Evolutionary conservation across 306 rosid species (phyloP).

Genomic region (Dalbergia cochinchinensis): DNA sequence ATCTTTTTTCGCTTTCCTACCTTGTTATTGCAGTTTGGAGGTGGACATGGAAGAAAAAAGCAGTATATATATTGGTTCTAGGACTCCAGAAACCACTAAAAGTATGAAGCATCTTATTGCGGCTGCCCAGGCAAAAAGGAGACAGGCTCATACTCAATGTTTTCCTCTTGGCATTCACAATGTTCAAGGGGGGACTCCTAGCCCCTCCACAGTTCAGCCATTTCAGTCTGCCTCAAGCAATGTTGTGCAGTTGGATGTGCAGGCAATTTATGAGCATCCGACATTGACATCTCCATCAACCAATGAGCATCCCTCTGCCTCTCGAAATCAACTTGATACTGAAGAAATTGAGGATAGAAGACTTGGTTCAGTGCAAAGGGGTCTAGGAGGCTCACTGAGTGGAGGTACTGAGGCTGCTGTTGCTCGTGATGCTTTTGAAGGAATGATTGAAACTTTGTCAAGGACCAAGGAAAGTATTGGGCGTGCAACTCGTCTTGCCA

Average conservation of each 20-base stretch:
- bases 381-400: constrained; percentile 81
- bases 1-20: constrained; percentile 31
- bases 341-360: constrained; percentile 85
- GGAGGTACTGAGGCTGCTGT: constrained; percentile 99
- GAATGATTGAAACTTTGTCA: constrained; percentile 99
- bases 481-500: constrained; percentile 99
- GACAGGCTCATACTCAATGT: constrained; percentile 69
- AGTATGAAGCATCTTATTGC: constrained; percentile 95
- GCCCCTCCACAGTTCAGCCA: constrained; percentile 73
- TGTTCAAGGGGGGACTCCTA: constrained; percentile 71
- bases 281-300: constrained; percentile 70
- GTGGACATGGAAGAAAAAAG: constrained; percentile 60
- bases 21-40: constrained; percentile 58
- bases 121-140: constrained; percentile 94
- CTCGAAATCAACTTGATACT: constrained; percentile 64
- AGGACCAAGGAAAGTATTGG: constrained; percentile 98
- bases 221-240: constrained; percentile 62
- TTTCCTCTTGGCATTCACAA: constrained; percentile 59
- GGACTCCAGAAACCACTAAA: constrained; percentile 69
- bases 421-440: constrained; percentile 99
- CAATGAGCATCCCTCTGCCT: constrained; percentile 59
- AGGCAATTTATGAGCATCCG: constrained; percentile 60
- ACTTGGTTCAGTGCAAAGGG: constrained; percentile 74
- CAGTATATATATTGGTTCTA: constrained; percentile 58
- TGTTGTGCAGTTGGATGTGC: constrained; percentile 61